Base-by-base conservation (phyloP, 345 rosid genomes). In the Salix purpurea region DNA sequence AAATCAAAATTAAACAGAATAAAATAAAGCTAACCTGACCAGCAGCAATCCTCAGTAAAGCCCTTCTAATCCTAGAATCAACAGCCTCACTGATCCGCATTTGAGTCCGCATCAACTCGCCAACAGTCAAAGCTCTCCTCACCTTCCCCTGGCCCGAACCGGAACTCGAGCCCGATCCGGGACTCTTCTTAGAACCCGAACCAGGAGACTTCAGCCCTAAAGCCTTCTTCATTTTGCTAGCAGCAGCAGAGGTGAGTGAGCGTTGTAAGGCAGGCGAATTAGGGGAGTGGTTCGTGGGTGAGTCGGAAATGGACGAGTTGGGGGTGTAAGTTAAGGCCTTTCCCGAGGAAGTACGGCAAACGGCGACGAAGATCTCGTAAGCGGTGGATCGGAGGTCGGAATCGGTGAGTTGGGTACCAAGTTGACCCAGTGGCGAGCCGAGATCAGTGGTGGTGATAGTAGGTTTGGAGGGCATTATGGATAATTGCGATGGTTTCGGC, bases 151-250 rank as follows among this genome's bases (percentile, higher is more conserved):
- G 83, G 23, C 88, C 89, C 7, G 93, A 88, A n/a, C 90, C 88
- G 0, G 50, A 46, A 46, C 50, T 14, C 50, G 86, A 75, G 15
- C 86, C 91, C 44, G 92, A 89, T 1, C 93, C 91, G 32, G 92
- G 90, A 50, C 91, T 89, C 82, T 83, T 91, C 76, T 73, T 90
- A 14, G 97, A 86, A 73, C 85, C 89, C 23, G 95, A 89, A 26
- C 87, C 74, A 0, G 99, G 94, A 2, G 97, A 91, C 82, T 84
- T 91, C 80, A 96, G 81, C 32, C 99, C 98, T 26, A 96, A 82
- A 18, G 97, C 98, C 74, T 90, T 96, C 89, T 96, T 96, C 97
- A 96, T 90, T 85, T 90, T 91, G 81, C 96, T 92, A 0, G 99
- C 97, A 70, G 98, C 99, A 44, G 95, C 77, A 12, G 97, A 91